Percentiles rank a stretch among this genome's conserved stretches.
Conservation (phyloP, 257 asterid species). For the Jasminum sambac region DNA sequence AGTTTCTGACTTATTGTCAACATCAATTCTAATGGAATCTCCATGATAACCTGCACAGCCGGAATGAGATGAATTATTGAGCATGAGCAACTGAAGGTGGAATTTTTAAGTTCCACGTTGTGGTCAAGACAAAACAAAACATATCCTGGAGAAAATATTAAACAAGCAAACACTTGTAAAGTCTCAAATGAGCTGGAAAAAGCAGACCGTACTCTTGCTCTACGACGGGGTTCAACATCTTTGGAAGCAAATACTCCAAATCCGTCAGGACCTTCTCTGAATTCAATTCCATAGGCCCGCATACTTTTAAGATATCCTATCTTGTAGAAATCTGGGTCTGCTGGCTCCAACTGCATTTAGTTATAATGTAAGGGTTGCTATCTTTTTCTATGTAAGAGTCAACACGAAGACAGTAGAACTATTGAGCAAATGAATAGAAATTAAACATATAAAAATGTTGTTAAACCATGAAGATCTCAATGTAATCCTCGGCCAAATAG, state of each 20-base stretch:
- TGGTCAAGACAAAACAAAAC: neutral
- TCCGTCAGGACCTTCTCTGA: constrained; percentile 97
- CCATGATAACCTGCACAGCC: constrained; percentile 85
- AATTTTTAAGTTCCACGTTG: neutral
- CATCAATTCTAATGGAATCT: constrained; percentile 95
- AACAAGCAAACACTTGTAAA: neutral
- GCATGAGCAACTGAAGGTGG: neutral
- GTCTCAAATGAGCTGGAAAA: neutral
- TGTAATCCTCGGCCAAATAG: too few relatives aligned
- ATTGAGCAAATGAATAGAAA: neutral
- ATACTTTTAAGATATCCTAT: constrained; percentile 89
- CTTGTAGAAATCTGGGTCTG: constrained; percentile 94
- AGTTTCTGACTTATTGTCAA: constrained; percentile 85
- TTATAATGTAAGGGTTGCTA: constrained; percentile 19
- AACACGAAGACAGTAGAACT: constrained; percentile 5
- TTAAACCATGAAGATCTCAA: neutral
- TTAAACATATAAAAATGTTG: neutral
- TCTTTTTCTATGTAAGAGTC: constrained; percentile 3
- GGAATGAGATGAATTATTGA: constrained; percentile 11
- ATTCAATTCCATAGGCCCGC: constrained; percentile 93
- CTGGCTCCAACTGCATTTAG: constrained; percentile 68
- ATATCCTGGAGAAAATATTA: constrained; percentile 3
- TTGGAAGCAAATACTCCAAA: constrained; percentile 95
- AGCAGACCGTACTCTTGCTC: constrained; percentile 69
- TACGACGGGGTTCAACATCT: constrained; percentile 92